Percentiles rank a stretch among this genome's conserved stretches.
Conservation (phyloP, 139 green algal genomes). For the Auxenochlorella protothecoides region DNA sequence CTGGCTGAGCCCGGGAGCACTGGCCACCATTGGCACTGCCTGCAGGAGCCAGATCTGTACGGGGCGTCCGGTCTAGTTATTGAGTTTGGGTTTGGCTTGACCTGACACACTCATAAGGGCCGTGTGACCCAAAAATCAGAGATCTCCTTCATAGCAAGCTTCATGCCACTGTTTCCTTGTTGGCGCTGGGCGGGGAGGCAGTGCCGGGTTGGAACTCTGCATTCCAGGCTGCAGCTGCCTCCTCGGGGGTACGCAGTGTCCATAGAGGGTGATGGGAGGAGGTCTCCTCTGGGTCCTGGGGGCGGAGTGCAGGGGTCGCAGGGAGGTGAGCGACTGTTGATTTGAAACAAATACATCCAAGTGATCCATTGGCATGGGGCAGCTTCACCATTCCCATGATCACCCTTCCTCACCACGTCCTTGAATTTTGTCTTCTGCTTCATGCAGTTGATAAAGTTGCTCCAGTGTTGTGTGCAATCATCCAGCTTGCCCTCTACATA, state of each 20-base stretch:
- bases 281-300: no score
- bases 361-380: no score
- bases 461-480: slow-evolving; percentile 37
- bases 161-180: background rate
- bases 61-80: no score
- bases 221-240: slow-evolving; percentile 25
- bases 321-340: no score
- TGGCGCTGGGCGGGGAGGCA: background rate
- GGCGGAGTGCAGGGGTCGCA: no score
- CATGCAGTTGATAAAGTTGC: slow-evolving; percentile 32
- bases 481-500: slow-evolving; percentile 39
- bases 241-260: slow-evolving; percentile 17
- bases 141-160: no score
- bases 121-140: no score
- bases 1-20: no score
- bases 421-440: slow-evolving; percentile 29
- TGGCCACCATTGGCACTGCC: no score
- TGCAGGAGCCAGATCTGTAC: background rate
- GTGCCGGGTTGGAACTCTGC: slow-evolving; percentile 18
- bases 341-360: background rate
- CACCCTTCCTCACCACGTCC: slow-evolving; percentile 8
- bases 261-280: slow-evolving; percentile 16
- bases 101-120: no score
- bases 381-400: background rate
- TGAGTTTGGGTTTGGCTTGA: no score